phyloP scores from a whole-genome alignment of 1,284 basidiomycete genomes.

The Marasmius oreades region DNA sequence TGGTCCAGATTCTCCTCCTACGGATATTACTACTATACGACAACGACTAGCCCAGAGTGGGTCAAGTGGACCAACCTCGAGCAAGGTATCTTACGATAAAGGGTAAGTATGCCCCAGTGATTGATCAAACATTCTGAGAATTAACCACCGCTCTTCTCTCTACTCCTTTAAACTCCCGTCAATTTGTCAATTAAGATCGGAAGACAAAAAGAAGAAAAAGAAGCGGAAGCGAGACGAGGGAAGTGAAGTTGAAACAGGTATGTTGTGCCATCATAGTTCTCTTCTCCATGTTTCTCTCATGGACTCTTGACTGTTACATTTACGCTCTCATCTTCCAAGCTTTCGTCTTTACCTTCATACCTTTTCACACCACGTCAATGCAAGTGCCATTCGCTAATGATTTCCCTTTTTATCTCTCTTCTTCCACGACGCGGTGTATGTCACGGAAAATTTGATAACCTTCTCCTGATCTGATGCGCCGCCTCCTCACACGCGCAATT shows the following conservation, averaged over 20 bases:
- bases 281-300: not conserved
- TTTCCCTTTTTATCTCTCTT: not conserved
- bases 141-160: constrained; percentile 25
- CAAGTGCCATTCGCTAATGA: constrained; percentile 7
- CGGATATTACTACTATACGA: constrained; percentile 18
- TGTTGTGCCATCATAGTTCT: constrained; percentile 8
- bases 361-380: not conserved
- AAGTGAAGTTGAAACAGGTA: constrained; percentile 67
- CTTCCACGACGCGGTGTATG: not conserved
- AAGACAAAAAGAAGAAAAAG: constrained; percentile 76
- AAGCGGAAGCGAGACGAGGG: constrained; percentile 67
- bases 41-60: not conserved
- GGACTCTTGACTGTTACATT: not conserved
- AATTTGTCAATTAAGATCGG: constrained; percentile 25
- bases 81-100: not conserved
- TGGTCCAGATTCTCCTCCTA: not conserved
- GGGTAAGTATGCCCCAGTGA: not conserved
- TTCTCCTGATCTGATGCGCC: not conserved
- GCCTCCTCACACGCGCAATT: not conserved
- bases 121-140: constrained; percentile 10
- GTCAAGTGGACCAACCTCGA: constrained; percentile 15
- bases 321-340: not conserved
- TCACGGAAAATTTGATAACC: not conserved
- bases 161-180: not conserved
- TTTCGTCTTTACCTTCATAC: not conserved